Percentiles rank a stretch among this genome's conserved stretches.
These are phyloP conservation scores for Ramaria rubella DNA, from an alignment of 768 basidiomycete species.

Conservation along the genomic window DNA sequence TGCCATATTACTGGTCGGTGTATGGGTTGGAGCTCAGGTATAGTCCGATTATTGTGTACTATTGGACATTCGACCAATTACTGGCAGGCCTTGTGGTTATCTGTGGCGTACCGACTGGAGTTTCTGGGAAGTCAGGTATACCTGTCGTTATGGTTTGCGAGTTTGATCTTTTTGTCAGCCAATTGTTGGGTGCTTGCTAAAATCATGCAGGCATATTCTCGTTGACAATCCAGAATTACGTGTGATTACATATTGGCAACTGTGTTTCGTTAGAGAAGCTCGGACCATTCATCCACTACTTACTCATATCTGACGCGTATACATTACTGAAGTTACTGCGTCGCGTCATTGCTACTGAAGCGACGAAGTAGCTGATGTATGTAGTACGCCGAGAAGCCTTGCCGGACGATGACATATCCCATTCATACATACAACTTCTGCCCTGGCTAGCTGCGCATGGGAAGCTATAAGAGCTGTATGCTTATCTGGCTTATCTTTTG, in stretches of 20 bases:
- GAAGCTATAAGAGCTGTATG: too few relatives aligned
- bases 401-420: too few relatives aligned
- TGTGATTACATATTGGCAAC: neutral
- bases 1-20: conserved; percentile 34
- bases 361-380: too few relatives aligned
- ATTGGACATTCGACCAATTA: neutral
- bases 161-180: conserved; percentile 65
- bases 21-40: conserved; percentile 68
- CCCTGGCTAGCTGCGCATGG: too few relatives aligned
- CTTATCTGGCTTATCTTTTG: too few relatives aligned
- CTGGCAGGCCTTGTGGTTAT: conserved; percentile 73
- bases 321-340: too few relatives aligned
- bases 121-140: conserved; percentile 76
- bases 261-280: too few relatives aligned
- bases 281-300: too few relatives aligned
- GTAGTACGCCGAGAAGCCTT: too few relatives aligned
- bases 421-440: too few relatives aligned
- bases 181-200: conserved; percentile 76
- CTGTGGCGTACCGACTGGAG: conserved; percentile 86
- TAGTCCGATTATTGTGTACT: neutral
- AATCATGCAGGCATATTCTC: conserved; percentile 36
- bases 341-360: too few relatives aligned
- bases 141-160: conserved; percentile 68
- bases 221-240: neutral
- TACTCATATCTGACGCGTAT: too few relatives aligned